Base-by-base conservation (phyloP, 805 yeast species). In the Debaryomyces prosopidis region DNA sequence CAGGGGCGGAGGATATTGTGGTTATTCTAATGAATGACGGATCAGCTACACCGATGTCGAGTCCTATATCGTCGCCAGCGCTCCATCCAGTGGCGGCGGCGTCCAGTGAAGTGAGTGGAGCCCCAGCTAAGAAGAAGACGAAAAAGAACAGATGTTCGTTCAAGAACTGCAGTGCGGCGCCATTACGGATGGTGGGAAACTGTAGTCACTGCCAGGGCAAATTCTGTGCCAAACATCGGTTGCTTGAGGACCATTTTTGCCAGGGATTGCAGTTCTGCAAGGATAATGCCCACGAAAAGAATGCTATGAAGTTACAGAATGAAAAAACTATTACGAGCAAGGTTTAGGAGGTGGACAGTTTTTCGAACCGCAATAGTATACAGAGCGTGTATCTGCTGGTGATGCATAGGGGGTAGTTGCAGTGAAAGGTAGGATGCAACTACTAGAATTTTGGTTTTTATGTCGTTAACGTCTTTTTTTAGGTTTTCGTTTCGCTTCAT, bases 151-250 rank as follows among this genome's bases (percentile, higher is more conserved):
- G 64, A 48, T 80, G 85, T 63, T 69, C 83, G 17, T 81, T 81
- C 63, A 66, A 65, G 27, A 58, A 70, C 23, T 89, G 96, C 67
- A 71, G 77, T 16, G 75, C 85, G n/a, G 70, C 80, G 10, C 88
- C 91, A 0, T 68, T 79, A 40, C 69, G 82, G 53, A 75, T 80
- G 73, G 83, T 88, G 36, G 97, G 97, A 39, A 90, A 85, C 62
- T 89, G 97, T 65, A 78, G 82, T 43, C 86, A 84, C 60, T 89
- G 97, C 65, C 80, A 80, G 39, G 95, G 96, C 37, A 85, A 84
- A 58, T 89, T 81, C 65, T 89, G 97, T 66, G 85, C 92, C 27
- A 85, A 86, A 58, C 97, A 89, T 69, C 78, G 97, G 45, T 73
- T 89, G 45, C 73, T 90, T 68, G 97, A 89, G 66, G 89, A 84